These are phyloP conservation scores for Fusarium humuli DNA, from an alignment of 2,329 filamentous ascomycete species.

Conservation along the genomic window DNA sequence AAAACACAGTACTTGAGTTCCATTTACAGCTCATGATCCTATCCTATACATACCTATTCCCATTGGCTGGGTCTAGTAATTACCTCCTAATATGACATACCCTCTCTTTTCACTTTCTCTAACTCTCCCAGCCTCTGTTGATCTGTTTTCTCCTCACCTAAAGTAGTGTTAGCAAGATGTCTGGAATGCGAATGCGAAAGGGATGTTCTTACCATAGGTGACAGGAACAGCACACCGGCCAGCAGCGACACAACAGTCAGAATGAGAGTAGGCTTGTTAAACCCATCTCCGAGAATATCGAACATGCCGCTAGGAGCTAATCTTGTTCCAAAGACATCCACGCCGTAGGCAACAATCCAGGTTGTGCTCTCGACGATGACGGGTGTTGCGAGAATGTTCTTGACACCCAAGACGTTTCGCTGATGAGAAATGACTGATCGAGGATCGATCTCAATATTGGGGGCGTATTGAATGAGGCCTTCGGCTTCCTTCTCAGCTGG, in stretches of 20 bases:
- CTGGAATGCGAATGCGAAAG: neutral
- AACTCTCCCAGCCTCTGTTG: conserved; percentile 70
- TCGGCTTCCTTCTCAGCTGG: conserved; percentile 81
- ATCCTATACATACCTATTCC: neutral
- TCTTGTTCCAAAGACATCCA: conserved; percentile 89
- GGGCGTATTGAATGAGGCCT: conserved; percentile 80
- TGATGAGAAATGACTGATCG: conserved; percentile 84
- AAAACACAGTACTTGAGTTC: conserved; percentile 20
- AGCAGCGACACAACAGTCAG: conserved; percentile 84
- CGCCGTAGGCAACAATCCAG: conserved; percentile 86
- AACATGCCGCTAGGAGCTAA: conserved; percentile 90
- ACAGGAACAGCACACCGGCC: conserved; percentile 79
- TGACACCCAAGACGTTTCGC: conserved; percentile 82
- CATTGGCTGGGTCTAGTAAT: conserved; percentile 35
- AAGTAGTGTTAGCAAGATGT: conserved; percentile 49
- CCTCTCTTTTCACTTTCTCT: conserved; percentile 31
- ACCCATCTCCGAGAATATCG: conserved; percentile 91
- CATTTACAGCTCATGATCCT: conserved; percentile 40
- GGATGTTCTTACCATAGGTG: conserved; percentile 80
- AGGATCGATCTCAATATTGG: conserved; percentile 85
- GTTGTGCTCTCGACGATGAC: conserved; percentile 92
- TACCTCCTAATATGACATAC: conserved; percentile 35
- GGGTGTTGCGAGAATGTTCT: conserved; percentile 78
- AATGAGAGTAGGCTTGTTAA: conserved; percentile 89
- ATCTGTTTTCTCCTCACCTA: conserved; percentile 75